Evolutionary conservation across 345 rosid species (phyloP).

Genomic region (Heritiera fomes): DNA sequence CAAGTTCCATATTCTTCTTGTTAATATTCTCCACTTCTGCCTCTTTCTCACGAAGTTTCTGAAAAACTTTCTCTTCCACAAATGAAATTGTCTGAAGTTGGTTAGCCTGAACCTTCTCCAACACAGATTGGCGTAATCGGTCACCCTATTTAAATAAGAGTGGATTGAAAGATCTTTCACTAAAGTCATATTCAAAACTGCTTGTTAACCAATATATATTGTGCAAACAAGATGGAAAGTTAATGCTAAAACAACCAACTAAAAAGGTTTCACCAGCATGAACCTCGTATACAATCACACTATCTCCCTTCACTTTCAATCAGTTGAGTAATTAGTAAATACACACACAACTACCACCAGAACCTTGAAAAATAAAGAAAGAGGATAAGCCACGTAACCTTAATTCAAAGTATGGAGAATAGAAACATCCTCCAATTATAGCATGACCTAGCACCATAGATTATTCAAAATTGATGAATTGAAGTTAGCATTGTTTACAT

Average conservation of each 20-base stretch:
- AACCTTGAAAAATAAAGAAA: neutral
- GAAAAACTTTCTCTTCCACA: conserved; percentile 57
- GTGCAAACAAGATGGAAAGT: neutral
- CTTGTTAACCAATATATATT: neutral
- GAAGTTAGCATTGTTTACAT: neutral
- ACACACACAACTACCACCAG: conserved; percentile 5
- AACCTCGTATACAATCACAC: neutral
- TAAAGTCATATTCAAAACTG: neutral
- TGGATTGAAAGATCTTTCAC: neutral
- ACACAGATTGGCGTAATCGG: conserved; percentile 49
- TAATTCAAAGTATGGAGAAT: neutral
- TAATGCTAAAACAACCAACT: neutral
- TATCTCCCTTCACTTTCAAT: neutral
- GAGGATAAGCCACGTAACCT: neutral
- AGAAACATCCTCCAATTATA: neutral
- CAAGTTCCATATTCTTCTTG: conserved; percentile 75
- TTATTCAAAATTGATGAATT: neutral
- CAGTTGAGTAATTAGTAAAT: neutral
- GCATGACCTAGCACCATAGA: neutral
- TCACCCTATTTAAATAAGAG: conserved; percentile 49
- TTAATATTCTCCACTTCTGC: conserved; percentile 66
- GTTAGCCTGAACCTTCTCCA: conserved; percentile 59
- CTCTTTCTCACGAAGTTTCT: conserved; percentile 71
- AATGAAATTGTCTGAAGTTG: conserved; percentile 60
- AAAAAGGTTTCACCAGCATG: neutral